Evolutionary conservation across 768 basidiomycete species (phyloP).

Genomic region (Termitomyces bulborhizus): DNA sequence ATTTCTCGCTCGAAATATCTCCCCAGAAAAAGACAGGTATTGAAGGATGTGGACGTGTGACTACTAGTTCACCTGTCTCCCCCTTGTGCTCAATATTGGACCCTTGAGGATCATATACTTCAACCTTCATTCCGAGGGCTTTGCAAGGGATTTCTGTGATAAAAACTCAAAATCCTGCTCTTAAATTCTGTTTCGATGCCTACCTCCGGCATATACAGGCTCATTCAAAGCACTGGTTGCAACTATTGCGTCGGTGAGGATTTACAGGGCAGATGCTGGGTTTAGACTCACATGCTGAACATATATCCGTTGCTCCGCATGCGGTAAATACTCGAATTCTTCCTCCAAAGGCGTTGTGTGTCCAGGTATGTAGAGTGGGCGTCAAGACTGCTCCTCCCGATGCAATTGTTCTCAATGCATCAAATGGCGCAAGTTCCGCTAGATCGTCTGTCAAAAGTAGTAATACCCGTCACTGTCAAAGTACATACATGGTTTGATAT

Average conservation of each 20-base stretch:
- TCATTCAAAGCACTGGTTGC: constrained; percentile 38
- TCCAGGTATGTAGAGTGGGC: constrained; percentile 57
- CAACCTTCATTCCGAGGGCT: constrained; percentile 54
- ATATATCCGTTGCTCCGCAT: constrained; percentile 69
- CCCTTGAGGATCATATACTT: constrained; percentile 46
- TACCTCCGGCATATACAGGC: constrained; percentile 59
- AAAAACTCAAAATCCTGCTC: neutral
- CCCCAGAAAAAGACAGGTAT: constrained; percentile 62
- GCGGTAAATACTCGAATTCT: constrained; percentile 42
- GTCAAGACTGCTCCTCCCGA: constrained; percentile 64
- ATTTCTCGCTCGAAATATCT: constrained; percentile 48
- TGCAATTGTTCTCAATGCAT: constrained; percentile 40
- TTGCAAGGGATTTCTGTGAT: constrained; percentile 54
- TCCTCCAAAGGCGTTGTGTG: constrained; percentile 48
- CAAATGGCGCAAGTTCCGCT: constrained; percentile 47
- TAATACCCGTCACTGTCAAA: neutral
- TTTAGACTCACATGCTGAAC: constrained; percentile 44
- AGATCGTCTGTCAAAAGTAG: neutral
- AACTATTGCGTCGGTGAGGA: constrained; percentile 29
- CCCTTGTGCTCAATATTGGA: constrained; percentile 40
- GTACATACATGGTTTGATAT: constrained; percentile 46
- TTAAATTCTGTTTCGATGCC: neutral
- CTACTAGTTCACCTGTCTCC: constrained; percentile 52
- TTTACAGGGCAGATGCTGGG: neutral
- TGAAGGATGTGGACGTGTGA: constrained; percentile 62